Evolutionary conservation across 805 yeast genomes (phyloP).

Genomic region (Candida railenensis): DNA sequence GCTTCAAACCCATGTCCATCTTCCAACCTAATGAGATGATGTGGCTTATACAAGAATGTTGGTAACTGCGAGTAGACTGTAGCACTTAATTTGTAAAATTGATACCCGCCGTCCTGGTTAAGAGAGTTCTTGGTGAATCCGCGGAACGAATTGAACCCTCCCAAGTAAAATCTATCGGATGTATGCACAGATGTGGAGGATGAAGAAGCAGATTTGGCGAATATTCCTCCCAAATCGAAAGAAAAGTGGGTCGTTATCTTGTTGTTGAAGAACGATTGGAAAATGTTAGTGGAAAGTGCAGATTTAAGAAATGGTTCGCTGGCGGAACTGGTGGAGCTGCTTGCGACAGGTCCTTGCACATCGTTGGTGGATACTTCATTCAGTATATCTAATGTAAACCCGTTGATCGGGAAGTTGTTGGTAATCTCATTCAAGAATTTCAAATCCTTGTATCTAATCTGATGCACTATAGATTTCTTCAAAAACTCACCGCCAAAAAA

Average conservation of each 20-base stretch:
- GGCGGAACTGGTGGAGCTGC: neutral
- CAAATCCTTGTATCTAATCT: slow-evolving; percentile 21
- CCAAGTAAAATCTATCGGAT: slow-evolving; percentile 79
- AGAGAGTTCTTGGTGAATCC: slow-evolving; percentile 68
- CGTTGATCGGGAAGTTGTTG: slow-evolving; percentile 41
- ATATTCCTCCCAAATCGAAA: slow-evolving; percentile 55
- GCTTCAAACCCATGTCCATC: slow-evolving; percentile 13
- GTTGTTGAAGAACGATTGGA: slow-evolving; percentile 44
- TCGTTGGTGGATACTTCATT: slow-evolving; percentile 47
- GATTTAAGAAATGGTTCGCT: slow-evolving; percentile 32
- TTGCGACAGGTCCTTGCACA: slow-evolving; percentile 8
- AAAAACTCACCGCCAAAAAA: slow-evolving; percentile 32
- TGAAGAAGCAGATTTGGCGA: slow-evolving; percentile 24
- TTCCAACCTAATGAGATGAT: neutral
- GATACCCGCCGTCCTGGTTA: slow-evolving; percentile 76
- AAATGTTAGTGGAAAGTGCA: slow-evolving; percentile 24
- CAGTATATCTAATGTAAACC: slow-evolving; percentile 61
- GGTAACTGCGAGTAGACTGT: slow-evolving; percentile 66
- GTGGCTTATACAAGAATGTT: slow-evolving; percentile 23
- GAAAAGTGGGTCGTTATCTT: slow-evolving; percentile 50
- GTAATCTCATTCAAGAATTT: slow-evolving; percentile 20
- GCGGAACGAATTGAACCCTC: slow-evolving; percentile 73
- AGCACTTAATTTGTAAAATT: slow-evolving; percentile 54
- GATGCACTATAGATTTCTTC: slow-evolving; percentile 33
- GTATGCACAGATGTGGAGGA: slow-evolving; percentile 45